Conservation (phyloP, 1,139 yeast genomes). For the Taphrina populina region DNA sequence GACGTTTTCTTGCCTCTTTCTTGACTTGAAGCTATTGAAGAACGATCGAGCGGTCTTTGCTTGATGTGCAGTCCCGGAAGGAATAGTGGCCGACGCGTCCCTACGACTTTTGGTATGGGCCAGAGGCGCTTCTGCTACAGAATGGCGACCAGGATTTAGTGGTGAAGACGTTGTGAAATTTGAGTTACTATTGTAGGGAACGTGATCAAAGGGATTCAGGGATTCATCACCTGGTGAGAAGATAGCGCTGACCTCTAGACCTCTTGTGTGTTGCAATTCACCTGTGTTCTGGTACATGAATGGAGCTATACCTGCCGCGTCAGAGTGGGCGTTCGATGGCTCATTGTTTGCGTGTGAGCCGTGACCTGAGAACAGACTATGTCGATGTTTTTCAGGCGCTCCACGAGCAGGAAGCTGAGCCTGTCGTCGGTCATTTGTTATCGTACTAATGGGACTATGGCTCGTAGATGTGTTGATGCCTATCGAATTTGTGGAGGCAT, state of each 20-base stretch:
- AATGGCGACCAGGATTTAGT: constrained; percentile 2
- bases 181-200: not conserved
- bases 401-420: too few species aligned
- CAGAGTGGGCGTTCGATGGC: not conserved
- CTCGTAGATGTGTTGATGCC: too few species aligned
- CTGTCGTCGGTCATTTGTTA: too few species aligned
- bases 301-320: constrained; percentile 1
- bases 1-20: constrained; percentile 4
- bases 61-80: too few species aligned
- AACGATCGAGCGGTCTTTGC: constrained; percentile 6
- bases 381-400: too few species aligned
- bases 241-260: not conserved
- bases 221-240: not conserved
- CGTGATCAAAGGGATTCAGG: not conserved
- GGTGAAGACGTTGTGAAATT: not conserved
- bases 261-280: not conserved
- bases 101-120: not conserved
- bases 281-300: constrained; percentile 2
- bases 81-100: constrained; percentile 6
- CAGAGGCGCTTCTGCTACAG: not conserved
- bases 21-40: constrained; percentile 11
- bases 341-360: too few species aligned
- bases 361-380: too few species aligned
- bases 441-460: too few species aligned
- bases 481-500: too few species aligned